phyloP scores from a whole-genome alignment of 164 flowering plant genomes.

The Aristolochia contorta region DNA sequence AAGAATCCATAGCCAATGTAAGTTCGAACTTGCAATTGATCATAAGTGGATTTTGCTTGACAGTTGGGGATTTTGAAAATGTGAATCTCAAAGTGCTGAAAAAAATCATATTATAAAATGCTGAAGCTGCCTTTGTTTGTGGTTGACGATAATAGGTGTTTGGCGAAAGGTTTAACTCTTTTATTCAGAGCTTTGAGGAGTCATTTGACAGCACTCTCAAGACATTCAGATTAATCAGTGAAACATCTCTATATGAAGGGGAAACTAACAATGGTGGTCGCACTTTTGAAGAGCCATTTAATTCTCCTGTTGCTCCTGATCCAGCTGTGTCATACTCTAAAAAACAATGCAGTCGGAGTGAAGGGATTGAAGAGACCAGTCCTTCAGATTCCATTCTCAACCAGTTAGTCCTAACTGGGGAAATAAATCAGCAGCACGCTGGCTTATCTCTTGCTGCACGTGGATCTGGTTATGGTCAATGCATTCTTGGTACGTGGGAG shows the following conservation, averaged over 20 bases:
- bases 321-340: not conserved
- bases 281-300: slow-evolving; percentile 1
- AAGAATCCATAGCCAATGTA: slow-evolving; percentile 84
- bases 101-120: slow-evolving; percentile 9
- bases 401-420: slow-evolving; percentile 29
- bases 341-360: slow-evolving; percentile 5
- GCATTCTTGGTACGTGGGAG: slow-evolving; percentile 41
- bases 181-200: slow-evolving; percentile 59
- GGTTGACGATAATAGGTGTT: slow-evolving; percentile 47
- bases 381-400: slow-evolving; percentile 11
- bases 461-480: slow-evolving; percentile 16
- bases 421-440: slow-evolving; percentile 25
- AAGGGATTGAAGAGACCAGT: slow-evolving; percentile 17
- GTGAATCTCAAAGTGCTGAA: not conserved
- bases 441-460: slow-evolving; percentile 17
- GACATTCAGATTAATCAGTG: slow-evolving; percentile 54
- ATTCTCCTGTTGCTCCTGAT: not conserved
- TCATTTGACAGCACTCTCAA: slow-evolving; percentile 77
- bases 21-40: slow-evolving; percentile 24
- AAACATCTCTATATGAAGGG: slow-evolving; percentile 13
- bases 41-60: no score
- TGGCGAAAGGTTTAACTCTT: slow-evolving; percentile 61
- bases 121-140: slow-evolving; percentile 18
- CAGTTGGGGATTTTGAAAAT: no score
- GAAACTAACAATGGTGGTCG: not conserved